Evolutionary conservation across 1,284 basidiomycete genomes (phyloP).

Genomic region (Malassezia dermatis): DNA sequence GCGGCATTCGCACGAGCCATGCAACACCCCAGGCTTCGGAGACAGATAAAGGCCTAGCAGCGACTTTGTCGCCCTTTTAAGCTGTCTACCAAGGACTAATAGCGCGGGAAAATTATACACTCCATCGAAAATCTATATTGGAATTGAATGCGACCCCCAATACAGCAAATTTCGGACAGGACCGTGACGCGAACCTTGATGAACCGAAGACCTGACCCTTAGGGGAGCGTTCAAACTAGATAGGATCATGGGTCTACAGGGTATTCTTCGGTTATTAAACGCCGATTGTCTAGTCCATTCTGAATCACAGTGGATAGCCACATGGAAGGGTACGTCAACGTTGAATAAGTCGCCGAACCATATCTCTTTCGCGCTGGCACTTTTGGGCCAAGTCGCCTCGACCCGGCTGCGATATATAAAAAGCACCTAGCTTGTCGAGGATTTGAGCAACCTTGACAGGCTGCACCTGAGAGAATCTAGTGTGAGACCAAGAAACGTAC

Average conservation of each 20-base stretch:
- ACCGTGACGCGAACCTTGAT: too few relatives aligned
- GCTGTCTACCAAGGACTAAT: background rate
- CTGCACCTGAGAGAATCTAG: constrained; percentile 20
- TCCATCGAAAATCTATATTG: background rate
- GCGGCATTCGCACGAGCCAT: background rate
- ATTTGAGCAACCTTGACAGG: constrained; percentile 21
- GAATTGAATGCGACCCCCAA: background rate
- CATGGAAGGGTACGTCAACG: background rate
- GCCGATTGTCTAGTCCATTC: background rate
- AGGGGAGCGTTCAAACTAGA: too few relatives aligned
- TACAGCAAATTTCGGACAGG: too few relatives aligned
- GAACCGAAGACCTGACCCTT: too few relatives aligned
- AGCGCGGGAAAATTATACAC: background rate
- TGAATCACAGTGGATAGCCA: background rate
- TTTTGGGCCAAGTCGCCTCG: constrained; percentile 10
- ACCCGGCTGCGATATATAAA: constrained; percentile 11
- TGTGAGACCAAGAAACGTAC: background rate
- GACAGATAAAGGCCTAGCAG: background rate
- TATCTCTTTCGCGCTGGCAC: constrained; percentile 21
- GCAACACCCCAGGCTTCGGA: background rate
- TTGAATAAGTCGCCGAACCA: constrained; percentile 18
- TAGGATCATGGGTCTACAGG: too few relatives aligned
- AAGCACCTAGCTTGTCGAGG: constrained; percentile 21
- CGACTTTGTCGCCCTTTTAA: background rate
- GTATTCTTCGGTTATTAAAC: too few relatives aligned